phyloP scores from a whole-genome alignment of 2,329 filamentous ascomycete genomes.

The Neurospora sp. region DNA sequence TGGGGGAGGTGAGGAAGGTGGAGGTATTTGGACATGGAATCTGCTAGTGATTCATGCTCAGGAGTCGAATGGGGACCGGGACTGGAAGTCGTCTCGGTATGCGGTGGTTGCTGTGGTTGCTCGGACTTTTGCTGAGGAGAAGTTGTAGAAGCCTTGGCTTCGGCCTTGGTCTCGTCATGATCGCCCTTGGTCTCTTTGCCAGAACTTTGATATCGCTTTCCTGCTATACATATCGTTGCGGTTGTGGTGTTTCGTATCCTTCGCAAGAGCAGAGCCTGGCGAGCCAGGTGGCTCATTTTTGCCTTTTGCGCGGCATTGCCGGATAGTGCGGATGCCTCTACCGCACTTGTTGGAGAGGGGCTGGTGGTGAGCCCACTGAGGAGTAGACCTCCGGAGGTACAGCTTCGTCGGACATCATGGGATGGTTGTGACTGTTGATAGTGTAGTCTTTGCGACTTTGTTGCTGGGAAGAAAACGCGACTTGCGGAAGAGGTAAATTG shows the following conservation, averaged over 20 bases:
- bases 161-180: slow-evolving; percentile 10
- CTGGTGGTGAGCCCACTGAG: slow-evolving; percentile 36
- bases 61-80: slow-evolving; percentile 1
- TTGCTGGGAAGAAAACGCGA: slow-evolving; percentile 20
- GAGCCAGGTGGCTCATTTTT: slow-evolving; percentile 26
- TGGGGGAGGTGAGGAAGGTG: slow-evolving; percentile 47
- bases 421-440: slow-evolving; percentile 9
- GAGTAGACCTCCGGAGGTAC: slow-evolving; percentile 45
- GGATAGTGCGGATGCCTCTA: slow-evolving; percentile 26
- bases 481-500: slow-evolving; percentile 13
- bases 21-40: slow-evolving; percentile 49
- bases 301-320: slow-evolving; percentile 21
- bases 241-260: not conserved
- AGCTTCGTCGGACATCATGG: slow-evolving; percentile 36
- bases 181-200: slow-evolving; percentile 22
- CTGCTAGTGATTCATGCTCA: slow-evolving; percentile 32
- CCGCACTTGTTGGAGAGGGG: slow-evolving; percentile 27
- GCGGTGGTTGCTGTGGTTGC: slow-evolving; percentile 1
- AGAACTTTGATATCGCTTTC: slow-evolving; percentile 14
- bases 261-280: slow-evolving; percentile 26
- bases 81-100: slow-evolving; percentile 2
- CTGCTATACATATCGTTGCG: slow-evolving; percentile 22
- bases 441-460: slow-evolving; percentile 23
- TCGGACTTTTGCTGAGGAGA: not conserved
- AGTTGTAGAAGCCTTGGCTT: not conserved